phyloP scores from a whole-genome alignment of 2,329 filamentous ascomycete genomes.

The Orbilia ellipsospora region DNA sequence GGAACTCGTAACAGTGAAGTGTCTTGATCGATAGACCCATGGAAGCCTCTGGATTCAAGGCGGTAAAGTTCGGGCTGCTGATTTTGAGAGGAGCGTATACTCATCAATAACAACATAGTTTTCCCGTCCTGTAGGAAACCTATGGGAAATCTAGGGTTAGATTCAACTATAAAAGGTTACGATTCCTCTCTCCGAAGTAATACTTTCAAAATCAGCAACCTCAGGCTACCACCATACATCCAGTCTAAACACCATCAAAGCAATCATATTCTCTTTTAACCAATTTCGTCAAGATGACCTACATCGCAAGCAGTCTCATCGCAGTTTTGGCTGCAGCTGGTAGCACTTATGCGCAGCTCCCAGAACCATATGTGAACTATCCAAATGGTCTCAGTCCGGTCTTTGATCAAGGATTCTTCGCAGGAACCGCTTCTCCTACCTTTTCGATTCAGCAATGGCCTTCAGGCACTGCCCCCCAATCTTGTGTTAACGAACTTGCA shows the following conservation, averaged over 20 bases:
- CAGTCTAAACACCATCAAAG: too few relatives aligned
- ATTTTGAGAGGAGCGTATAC: not conserved
- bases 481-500: slow-evolving; percentile 42
- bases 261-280: too few relatives aligned
- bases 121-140: too few relatives aligned
- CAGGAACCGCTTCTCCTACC: slow-evolving; percentile 29
- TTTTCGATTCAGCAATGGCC: slow-evolving; percentile 26
- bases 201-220: not conserved
- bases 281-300: slow-evolving; percentile 11
- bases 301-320: slow-evolving; percentile 8
- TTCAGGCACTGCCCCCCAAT: slow-evolving; percentile 36
- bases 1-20: not conserved
- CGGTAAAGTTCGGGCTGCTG: not conserved
- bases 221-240: too few relatives aligned
- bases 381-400: slow-evolving; percentile 35
- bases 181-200: not conserved
- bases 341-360: slow-evolving; percentile 32
- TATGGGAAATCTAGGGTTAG: not conserved
- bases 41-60: not conserved
- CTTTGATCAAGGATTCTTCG: slow-evolving; percentile 38
- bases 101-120: slow-evolving; percentile 3
- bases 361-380: slow-evolving; percentile 27
- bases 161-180: slow-evolving; percentile 7
- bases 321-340: slow-evolving; percentile 10
- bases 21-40: too few relatives aligned